Evolutionary conservation across 768 basidiomycete species (phyloP), one percentile per base, ranked within the genome.

Genomic region (Pulveroboletus sp.): DNA sequence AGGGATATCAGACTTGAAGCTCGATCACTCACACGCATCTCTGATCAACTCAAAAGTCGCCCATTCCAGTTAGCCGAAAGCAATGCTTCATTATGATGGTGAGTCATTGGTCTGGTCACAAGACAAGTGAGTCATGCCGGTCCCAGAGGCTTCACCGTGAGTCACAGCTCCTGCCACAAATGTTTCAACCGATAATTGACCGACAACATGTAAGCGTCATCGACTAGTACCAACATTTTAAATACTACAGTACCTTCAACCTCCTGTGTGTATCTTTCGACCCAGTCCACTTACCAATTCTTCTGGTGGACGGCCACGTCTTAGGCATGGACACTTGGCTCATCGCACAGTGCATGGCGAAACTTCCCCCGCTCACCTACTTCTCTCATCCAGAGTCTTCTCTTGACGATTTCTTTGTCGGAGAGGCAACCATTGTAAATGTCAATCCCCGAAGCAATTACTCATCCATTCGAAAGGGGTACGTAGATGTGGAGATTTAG

Each of bases 301-400:
- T 19, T 37, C 40, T 23, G 29, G 32, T 32, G 21, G 29, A 9
- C 3, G 2, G 40, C n/a, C 33, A 10, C 31, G n/a, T 35, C 45
- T 12, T 31, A 2, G 19, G 10, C 34, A 57, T 47, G 51, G 38
- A 47, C 12, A 19, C 45, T 24, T 53, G 56, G 51, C 38, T 49
- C 35, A 37, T 58, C 27, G 47, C 45, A 8, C 47, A 47, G 12
- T 53, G 51, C 42, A 58, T 58, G 40, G 47, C 33, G 16, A 53
- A 47, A 32, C 38, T 58, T 19, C 56, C 41, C 17, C 27, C 6
- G n/a, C 2, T 14, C 24, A 57, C 43, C 3, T 49, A 45, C n/a
- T 46, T 58, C 24, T 57, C 56, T 33, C 49, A 57, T 40, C 50
- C 43, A 27, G 46, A 56, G 21, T 25, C 37, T 40, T 56, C 55